Evolutionary conservation across 305 asterid genomes (phyloP).

Genomic region (Solanum hybrid): DNA sequence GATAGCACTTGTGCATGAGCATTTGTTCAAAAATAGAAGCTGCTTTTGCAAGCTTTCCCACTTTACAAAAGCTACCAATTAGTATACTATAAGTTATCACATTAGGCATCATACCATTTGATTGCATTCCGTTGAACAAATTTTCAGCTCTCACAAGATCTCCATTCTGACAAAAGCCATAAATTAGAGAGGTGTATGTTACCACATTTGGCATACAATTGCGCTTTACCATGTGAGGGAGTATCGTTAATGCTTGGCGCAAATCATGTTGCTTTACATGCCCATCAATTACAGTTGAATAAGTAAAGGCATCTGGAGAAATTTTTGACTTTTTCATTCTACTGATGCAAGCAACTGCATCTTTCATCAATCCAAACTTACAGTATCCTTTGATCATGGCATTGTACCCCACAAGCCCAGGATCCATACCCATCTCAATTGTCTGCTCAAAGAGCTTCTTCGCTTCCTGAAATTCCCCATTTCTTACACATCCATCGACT

Average conservation of each 20-base stretch:
- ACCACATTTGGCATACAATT: conserved; percentile 48
- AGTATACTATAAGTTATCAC: conserved; percentile 75
- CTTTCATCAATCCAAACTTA: conserved; percentile 56
- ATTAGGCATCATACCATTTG: conserved; percentile 49
- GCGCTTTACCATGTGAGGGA: conserved; percentile 48
- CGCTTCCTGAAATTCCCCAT: conserved; percentile 58
- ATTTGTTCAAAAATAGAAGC: conserved; percentile 59
- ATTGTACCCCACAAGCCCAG: conserved; percentile 70
- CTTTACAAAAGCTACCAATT: conserved; percentile 67
- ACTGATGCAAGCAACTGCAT: conserved; percentile 49
- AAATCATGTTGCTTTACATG: conserved; percentile 58
- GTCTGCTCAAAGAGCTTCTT: conserved; percentile 49
- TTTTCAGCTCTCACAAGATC: conserved; percentile 46
- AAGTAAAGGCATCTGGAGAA: conserved; percentile 61
- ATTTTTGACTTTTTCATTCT: conserved; percentile 43
- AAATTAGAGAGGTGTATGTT: conserved; percentile 58
- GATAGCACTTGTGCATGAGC: conserved; percentile 61
- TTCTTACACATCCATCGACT: conserved; percentile 69
- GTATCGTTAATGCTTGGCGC: conserved; percentile 40
- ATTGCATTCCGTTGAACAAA: conserved; percentile 40
- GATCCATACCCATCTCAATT: conserved; percentile 36
- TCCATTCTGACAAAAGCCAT: conserved; percentile 58
- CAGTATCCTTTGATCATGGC: conserved; percentile 90
- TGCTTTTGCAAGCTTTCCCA: conserved; percentile 56
- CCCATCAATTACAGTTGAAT: conserved; percentile 81